Base-by-base conservation (phyloP, 257 asterid genomes). In the Jacaranda copaia region DNA sequence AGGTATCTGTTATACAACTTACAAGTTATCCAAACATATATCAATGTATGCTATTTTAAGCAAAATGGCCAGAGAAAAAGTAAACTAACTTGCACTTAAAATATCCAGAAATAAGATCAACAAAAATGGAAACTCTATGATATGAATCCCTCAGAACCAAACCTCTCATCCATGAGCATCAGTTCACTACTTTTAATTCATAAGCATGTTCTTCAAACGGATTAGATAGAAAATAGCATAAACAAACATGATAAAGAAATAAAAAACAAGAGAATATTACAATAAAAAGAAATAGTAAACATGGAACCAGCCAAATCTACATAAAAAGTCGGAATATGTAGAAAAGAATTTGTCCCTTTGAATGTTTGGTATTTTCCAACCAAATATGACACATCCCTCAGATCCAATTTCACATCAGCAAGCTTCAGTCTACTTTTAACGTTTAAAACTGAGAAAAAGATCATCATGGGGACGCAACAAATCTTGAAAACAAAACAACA, bases 341-440 rank as follows among this genome's bases (percentile, higher is more conserved):
- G 14, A 5, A 43, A 66, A 20, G 5, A 16, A 46, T 19, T 66
- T 69, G 18, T 13, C 18, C 13, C 6, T 3, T 6, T 16, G 4
- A 72, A 58, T 40, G 61, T 15, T n/a, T 5, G 38, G 46, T 8
- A 40, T 5, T 43, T 42, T 18, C 49, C 8, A 43, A 10, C 45
- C 62, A 18, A 58, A 70, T 13, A 9, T 46, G 51, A 43, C 53
- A 73, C 75, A 85, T 78, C 87, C 87, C 87, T 85, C 89, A 81
- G 89, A 83, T 58, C 67, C 68, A 68, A 81, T 72, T 79, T 76
- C 76, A 55, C 90, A 80, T 81, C 88, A 84, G 45, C 7, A 38
- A 57, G 18, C 20, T 40, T 86, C 90, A 86, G 88, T 70, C 88
- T 83, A 86, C 90, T 86, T 86, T 86, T 86, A 86, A 83, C 86